Base-by-base conservation (phyloP, 371 early-diverging fungal genomes). In the Mucor ambiguus region DNA sequence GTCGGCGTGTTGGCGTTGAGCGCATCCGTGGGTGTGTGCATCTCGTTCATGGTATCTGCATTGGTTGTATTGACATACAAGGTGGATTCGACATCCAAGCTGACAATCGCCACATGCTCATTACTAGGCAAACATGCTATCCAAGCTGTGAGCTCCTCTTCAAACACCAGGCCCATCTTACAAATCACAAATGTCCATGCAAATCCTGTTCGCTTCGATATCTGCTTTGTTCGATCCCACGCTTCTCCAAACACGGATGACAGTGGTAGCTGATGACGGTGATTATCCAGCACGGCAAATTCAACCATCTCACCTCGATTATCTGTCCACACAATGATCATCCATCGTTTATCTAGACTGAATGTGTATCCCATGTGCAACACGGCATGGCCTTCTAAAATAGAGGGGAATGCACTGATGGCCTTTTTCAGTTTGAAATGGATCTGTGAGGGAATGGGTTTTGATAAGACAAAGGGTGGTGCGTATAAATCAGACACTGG, bases 311-410 rank as follows among this genome's bases (percentile, higher is more conserved):
- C 86, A 4, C 89, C 89, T 29, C 78, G 73, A 58, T 85, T 80
- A 38, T 88, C 87, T 0, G 85, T 86, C 86, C 87, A 89, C 0
- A 89, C 86, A 20, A 81, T 72, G 1, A 84, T 68, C 62, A 86
- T 68, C 85, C 85, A 87, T 9, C 79, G 80, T 11, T 78, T 74
- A 70, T 89, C 87, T 55, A 86, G 61, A 63, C 86, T 89, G 44
- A 82, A 84, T 2, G 79, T 76, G 29, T 89, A 89, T 2, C 82
- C 85, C 41, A 89, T 68, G 64, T 89, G 89, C 2, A 89, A 66
- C 5, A 78, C 76, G 2, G 73, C 74, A 22, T 70, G 66, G 30
- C 64, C 69, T 20, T 81, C 81, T 20, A 80, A 24, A 8, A 79
- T 64, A 6, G 63, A 62, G 35, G 79, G 79, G 22, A 77, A 71